A percentile compares a stretch with the other conserved stretches of the same genome.
Conservation (phyloP, 2,329 filamentous ascomycete species). For the Davidsoniella neocaledoniae region DNA sequence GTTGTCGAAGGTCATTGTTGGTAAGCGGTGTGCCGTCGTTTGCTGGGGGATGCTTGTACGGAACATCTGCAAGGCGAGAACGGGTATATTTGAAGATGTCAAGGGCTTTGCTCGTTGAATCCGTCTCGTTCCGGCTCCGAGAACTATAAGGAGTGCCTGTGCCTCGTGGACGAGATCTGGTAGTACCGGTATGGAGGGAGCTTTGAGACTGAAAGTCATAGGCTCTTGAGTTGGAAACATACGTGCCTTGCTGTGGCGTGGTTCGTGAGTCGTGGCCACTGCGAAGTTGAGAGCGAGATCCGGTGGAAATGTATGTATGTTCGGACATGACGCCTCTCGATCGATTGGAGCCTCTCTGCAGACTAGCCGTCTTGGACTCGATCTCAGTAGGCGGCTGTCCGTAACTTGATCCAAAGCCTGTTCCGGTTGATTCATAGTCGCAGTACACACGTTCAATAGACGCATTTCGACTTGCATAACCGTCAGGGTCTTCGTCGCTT, state of each 20-base stretch:
- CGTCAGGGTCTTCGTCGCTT: constrained; percentile 52
- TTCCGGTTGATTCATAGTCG: constrained; percentile 22
- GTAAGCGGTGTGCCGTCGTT: constrained; percentile 44
- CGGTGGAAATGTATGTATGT: constrained; percentile 36
- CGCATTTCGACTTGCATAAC: background rate
- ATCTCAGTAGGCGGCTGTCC: constrained; percentile 19
- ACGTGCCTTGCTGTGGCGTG: constrained; percentile 39
- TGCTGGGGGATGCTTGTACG: constrained; percentile 53
- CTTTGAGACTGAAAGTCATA: constrained; percentile 6
- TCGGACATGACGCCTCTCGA: constrained; percentile 28
- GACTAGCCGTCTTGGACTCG: background rate
- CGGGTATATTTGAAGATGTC: constrained; percentile 81
- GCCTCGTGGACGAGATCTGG: constrained; percentile 27
- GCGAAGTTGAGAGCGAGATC: constrained; percentile 1
- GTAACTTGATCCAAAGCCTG: constrained; percentile 42
- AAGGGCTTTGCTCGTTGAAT: constrained; percentile 27
- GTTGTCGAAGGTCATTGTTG: constrained; percentile 63
- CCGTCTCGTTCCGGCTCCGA: background rate
- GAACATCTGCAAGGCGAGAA: constrained; percentile 63
- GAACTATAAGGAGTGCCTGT: background rate
- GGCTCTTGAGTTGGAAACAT: background rate
- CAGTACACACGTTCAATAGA: constrained; percentile 4
- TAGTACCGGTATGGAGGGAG: constrained; percentile 26
- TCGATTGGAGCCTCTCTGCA: constrained; percentile 8
- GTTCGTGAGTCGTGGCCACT: background rate